Evolutionary conservation across 208 protist genomes (phyloP).

Genomic region (Leishmania aethiopica): DNA sequence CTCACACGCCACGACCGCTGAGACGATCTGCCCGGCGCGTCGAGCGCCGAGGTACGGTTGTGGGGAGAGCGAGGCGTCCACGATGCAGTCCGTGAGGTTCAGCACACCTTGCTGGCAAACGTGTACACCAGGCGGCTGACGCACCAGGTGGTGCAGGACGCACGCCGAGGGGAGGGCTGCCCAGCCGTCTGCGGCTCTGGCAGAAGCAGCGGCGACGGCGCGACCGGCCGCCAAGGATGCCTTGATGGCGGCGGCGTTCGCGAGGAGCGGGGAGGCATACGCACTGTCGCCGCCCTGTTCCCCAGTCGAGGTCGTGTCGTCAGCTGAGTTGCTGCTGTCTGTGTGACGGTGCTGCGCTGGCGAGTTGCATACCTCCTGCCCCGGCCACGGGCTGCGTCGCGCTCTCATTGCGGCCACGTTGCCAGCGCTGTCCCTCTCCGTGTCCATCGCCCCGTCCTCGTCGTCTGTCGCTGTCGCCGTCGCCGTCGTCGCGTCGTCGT

Average conservation of each 20-base stretch:
- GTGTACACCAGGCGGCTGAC: slow-evolving; percentile 15
- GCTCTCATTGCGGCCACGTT: neutral
- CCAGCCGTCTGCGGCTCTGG: neutral
- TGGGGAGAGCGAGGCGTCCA: slow-evolving; percentile 16
- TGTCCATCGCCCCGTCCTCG: slow-evolving; percentile 3
- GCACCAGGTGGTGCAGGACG: neutral
- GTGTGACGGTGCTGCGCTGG: neutral
- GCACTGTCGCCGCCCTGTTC: neutral
- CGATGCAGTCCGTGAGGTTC: slow-evolving; percentile 21
- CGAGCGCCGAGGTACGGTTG: neutral
- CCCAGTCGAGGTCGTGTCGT: neutral
- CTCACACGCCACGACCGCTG: slow-evolving; percentile 18
- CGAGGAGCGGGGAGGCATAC: neutral
- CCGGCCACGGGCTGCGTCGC: neutral
- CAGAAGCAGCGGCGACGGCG: neutral
- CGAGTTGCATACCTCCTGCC: neutral
- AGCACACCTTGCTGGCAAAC: slow-evolving; percentile 31
- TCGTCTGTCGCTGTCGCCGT: neutral
- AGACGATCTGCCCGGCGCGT: neutral
- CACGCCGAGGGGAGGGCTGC: neutral
- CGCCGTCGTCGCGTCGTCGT: neutral
- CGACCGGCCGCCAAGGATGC: neutral
- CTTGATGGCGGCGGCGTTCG: neutral
- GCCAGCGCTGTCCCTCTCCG: neutral
- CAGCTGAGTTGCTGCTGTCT: neutral